A percentile compares a stretch with the other conserved stretches of the same genome.
Conservation (phyloP, 768 basidiomycete genomes). For the Trametes maxima region DNA sequence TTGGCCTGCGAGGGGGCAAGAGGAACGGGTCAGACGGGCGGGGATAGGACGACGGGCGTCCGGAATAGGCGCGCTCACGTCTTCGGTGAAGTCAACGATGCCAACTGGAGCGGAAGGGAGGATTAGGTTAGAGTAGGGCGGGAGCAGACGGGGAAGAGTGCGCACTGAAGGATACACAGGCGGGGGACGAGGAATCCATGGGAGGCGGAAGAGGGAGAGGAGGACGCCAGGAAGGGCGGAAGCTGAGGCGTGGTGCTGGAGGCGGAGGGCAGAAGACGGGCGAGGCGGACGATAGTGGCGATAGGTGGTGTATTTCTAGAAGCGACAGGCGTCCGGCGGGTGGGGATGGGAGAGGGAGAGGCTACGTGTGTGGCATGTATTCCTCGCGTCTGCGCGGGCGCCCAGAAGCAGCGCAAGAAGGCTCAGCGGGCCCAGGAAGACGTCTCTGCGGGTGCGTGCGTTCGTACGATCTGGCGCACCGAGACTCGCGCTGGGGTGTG, state of each 20-base stretch:
- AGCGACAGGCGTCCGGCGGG: conserved; percentile 23
- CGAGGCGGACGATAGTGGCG: conserved; percentile 15
- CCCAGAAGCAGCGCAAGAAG: background rate
- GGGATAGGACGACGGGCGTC: conserved; percentile 10
- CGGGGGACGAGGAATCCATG: conserved; percentile 36
- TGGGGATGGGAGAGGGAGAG: conserved; percentile 11
- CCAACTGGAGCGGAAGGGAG: conserved; percentile 50
- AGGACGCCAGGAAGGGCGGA: conserved; percentile 6
- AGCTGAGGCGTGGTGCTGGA: background rate
- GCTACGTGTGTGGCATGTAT: conserved; percentile 2
- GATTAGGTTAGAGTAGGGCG: conserved; percentile 7
- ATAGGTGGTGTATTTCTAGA: conserved; percentile 28
- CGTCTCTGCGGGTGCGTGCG: too few species aligned
- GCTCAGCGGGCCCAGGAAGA: too few species aligned
- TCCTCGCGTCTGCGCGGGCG: conserved; percentile 21
- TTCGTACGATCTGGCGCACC: too few species aligned
- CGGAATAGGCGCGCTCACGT: conserved; percentile 44
- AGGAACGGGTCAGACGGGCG: conserved; percentile 16
- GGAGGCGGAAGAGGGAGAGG: background rate
- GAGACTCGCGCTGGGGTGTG: too few species aligned
- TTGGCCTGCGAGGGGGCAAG: conserved; percentile 25
- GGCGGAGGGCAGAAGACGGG: conserved; percentile 10
- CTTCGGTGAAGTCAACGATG: conserved; percentile 79
- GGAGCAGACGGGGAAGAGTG: conserved; percentile 25
- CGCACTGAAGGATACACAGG: conserved; percentile 79